Base-by-base conservation (phyloP, 352 stramenopile species). In the Globisporangium nagaii region DNA sequence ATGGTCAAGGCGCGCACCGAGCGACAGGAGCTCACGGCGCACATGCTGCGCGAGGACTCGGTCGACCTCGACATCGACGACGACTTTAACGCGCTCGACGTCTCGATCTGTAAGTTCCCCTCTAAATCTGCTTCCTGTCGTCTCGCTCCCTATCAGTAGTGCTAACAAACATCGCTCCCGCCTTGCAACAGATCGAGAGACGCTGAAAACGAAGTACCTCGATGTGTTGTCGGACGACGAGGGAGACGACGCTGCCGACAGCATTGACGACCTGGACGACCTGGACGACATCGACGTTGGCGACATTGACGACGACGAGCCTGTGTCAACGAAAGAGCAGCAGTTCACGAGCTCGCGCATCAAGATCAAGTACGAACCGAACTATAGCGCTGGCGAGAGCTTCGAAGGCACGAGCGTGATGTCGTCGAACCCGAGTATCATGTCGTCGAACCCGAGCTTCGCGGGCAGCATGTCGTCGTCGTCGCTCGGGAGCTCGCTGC, bases 211-310 rank as follows among this genome's bases (percentile, higher is more conserved):
- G 22, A 62, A 60, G 17, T 56, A 63, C 36, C 53, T 62, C 17
- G 65, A 72, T 17, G 58, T 58, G 31, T 53, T 63, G 30, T 72
- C 61, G 20, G 60, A 72, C 27, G 61, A 63, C 7, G 61, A 72
- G 1, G 43, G 56, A 22, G 51, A 39, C 19, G 36, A 53, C 22
- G 51, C 24, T 8, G 27, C 34, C 19, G 39, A 49, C 35, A 43
- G 25, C 48, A 50, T 30, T 45, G 49, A 55, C 35, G 32, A 58
- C 25, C 46, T 56, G 13, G 50, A 70, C 43, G 53, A 70, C 11
- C 4, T 65, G 13, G 34, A 52, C 22, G 37, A 58, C 35, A 45
- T 63, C 31, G 52, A 63, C 43, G 43, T 55, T 60, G 58, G 56
- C 28, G 62, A 66, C 45, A 56, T 60, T 31, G 51, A 65, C 17